Evolutionary conservation across 306 rosid genomes (phyloP).

Genomic region (Vigna radiata): DNA sequence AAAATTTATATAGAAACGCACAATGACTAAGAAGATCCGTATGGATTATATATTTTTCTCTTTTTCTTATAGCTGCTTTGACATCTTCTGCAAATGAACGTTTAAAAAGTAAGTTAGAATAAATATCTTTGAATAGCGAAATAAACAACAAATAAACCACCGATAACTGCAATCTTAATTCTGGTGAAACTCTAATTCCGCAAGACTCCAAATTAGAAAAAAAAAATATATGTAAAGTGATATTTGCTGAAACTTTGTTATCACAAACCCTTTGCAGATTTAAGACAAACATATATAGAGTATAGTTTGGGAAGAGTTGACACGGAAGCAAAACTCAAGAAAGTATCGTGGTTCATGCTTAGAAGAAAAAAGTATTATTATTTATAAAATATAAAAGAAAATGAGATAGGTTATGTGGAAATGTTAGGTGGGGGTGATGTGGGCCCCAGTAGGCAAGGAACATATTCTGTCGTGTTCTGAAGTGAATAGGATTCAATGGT

Average conservation of each 20-base stretch:
- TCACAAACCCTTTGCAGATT: not conserved
- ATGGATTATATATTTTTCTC: constrained; percentile 18
- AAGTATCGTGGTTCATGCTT: too few species aligned
- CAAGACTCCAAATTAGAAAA: not conserved
- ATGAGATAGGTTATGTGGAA: not conserved
- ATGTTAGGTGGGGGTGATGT: constrained; percentile 23
- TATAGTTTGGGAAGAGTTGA: not conserved
- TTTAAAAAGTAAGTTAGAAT: not conserved
- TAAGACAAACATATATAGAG: not conserved
- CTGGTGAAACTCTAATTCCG: constrained; percentile 26
- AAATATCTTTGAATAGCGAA: not conserved
- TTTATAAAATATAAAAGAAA: not conserved
- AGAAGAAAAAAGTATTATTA: not conserved
- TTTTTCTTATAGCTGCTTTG: not conserved
- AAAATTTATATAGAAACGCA: constrained; percentile 6
- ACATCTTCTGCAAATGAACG: constrained; percentile 1
- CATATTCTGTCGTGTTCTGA: not conserved
- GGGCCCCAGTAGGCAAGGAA: constrained; percentile 29
- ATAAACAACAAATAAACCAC: not conserved
- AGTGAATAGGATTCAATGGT: not conserved
- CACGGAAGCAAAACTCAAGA: not conserved
- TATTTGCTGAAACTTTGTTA: constrained; percentile 22
- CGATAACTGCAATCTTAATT: constrained; percentile 6
- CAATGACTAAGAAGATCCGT: not conserved
- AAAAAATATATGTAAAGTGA: not conserved